Evolutionary conservation across 495 filamentous ascomycete species (phyloP).

Genomic region (Tuber aestivum): DNA sequence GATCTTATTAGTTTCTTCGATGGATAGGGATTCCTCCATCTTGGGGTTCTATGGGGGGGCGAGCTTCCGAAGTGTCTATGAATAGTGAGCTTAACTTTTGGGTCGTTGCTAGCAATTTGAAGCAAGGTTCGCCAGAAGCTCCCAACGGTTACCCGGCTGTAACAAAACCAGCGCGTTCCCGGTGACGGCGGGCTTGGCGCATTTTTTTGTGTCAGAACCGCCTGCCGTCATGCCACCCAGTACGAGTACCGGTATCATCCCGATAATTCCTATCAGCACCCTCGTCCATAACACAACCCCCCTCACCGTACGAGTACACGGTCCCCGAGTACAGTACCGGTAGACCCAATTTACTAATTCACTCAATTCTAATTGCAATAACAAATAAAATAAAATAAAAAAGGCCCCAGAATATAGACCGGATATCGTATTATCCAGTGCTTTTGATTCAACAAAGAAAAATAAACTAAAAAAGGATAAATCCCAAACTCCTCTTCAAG

Average conservation of each 20-base stretch:
- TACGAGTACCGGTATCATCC: no score
- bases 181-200: not conserved
- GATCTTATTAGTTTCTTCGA: constrained; percentile 92
- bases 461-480: not conserved
- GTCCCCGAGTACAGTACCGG: no score
- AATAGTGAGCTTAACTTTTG: not conserved
- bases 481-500: not conserved
- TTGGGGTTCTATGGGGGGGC: constrained; percentile 1
- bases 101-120: not conserved
- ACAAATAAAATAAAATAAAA: not conserved
- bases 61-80: not conserved
- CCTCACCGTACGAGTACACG: not conserved
- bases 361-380: not conserved
- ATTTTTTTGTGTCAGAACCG: not conserved
- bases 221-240: no score
- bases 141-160: not conserved
- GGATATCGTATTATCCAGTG: not conserved
- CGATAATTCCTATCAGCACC: not conserved
- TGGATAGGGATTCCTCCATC: constrained; percentile 52
- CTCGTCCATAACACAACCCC: not conserved
- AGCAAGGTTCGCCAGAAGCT: not conserved
- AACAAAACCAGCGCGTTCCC: not conserved
- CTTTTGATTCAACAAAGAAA: not conserved
- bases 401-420: not conserved
- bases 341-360: not conserved